Base-by-base conservation (phyloP, 345 rosid species). In the Hibiscus tridactylites region DNA sequence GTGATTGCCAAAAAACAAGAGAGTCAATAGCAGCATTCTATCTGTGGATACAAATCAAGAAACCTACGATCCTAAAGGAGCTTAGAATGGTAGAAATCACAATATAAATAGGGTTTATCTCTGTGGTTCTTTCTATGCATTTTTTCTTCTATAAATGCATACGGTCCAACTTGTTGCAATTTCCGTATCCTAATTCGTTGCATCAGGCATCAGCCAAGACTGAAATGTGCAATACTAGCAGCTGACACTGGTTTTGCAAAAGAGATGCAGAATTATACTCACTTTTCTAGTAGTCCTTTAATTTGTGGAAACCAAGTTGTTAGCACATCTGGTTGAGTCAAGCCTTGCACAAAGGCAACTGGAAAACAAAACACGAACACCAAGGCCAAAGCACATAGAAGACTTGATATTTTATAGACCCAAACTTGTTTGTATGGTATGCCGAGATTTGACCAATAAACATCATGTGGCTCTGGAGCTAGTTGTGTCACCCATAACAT, bases 401-500 rank as follows among this genome's bases (percentile, higher is more conserved):
- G 80, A 11, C 81, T 83, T 74, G 86, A 87, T 70, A 92, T 83
- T 74, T 76, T 90, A 19, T 97, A 87, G 72, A 95, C 72, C 99
- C 99, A 95, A 67, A 95, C 86, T 75, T 89, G 98, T 76, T 72
- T 84, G 70, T 83, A 92, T 13, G 97, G 97, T 75, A 95, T 81
- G 50, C 81, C 80, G 67, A 95, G 91, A 79, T 92, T 92, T 78
- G 88, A 81, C 99, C 99, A 95, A 66, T 87, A 84, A 73, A 95
- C 86, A 82, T 95, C 99, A 82, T 78, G 88, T 68, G 98, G 98
- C 68, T 90, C 97, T 58, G 99, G 98, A 73, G 99, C 99, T 68
- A 82, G 77, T 74, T 92, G 85, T 39, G 94, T 89, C 62, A 88
- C 98, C 99, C 99, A 95, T 76, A 82, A 73, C 98, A 95, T 90